Conservation (phyloP, 306 rosid genomes). For the Ceratonia siliqua region DNA sequence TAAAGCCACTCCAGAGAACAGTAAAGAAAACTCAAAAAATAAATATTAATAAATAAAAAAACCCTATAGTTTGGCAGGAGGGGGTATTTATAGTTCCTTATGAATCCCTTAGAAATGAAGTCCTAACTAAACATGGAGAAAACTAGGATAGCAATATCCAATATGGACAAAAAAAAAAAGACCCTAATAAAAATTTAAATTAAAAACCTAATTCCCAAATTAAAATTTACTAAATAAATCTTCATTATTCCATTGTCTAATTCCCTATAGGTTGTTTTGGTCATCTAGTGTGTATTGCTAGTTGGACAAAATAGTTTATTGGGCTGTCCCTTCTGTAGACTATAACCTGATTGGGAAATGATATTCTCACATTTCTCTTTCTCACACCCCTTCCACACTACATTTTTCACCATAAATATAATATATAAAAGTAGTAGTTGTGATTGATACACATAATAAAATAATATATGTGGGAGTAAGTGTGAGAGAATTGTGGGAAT, state of each 20-base stretch:
- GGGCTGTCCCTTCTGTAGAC: too few species aligned
- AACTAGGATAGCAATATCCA: not conserved
- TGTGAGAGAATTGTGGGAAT: too few species aligned
- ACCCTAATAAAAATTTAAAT: not conserved
- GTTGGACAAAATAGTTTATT: too few species aligned
- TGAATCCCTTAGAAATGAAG: constrained; percentile 3
- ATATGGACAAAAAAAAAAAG: not conserved
- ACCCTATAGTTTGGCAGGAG: not conserved
- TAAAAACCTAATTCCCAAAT: not conserved
- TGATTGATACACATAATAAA: too few species aligned
- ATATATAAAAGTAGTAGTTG: too few species aligned
- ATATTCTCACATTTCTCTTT: too few species aligned
- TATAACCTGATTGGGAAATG: too few species aligned
- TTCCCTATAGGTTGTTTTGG: not conserved
- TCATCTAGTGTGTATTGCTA: not conserved
- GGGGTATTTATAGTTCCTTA: not conserved
- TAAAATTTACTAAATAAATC: not conserved
- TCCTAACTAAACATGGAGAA: not conserved
- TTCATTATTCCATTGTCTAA: not conserved
- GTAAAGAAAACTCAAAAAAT: not conserved
- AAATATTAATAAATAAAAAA: not conserved
- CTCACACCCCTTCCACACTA: too few species aligned
- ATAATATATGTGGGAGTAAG: too few species aligned
- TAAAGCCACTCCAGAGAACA: constrained; percentile 2
- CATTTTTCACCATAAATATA: too few species aligned